Evolutionary conservation across 23 red algal species (phyloP).

Genomic region (Pyropia yezoensis): DNA sequence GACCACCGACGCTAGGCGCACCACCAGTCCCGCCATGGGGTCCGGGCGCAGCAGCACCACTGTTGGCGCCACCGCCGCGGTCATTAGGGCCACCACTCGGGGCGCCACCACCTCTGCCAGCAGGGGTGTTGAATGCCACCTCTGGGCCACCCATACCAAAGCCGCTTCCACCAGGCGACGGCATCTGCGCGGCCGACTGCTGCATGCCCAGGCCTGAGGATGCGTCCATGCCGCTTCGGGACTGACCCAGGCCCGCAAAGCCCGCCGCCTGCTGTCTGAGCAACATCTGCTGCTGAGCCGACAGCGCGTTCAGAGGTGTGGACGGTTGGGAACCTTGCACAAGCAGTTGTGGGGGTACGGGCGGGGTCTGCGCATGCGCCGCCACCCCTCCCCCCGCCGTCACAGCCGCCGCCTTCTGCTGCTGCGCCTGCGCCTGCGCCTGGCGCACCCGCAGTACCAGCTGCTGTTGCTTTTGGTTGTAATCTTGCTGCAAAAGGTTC

Average conservation of each 20-base stretch:
- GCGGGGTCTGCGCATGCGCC: too few species aligned
- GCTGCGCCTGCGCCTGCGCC: too few species aligned
- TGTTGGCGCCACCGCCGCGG: neutral
- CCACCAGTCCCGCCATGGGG: neutral
- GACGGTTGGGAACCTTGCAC: too few species aligned
- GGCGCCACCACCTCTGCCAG: neutral
- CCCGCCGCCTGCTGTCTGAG: neutral
- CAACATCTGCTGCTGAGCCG: neutral
- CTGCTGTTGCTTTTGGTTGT: too few species aligned
- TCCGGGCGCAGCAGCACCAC: neutral
- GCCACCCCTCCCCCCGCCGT: too few species aligned
- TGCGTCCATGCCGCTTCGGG: constrained; percentile 5
- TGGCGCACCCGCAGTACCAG: too few species aligned
- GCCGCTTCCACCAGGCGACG: constrained; percentile 2
- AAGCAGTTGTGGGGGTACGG: too few species aligned
- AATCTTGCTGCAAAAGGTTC: too few species aligned
- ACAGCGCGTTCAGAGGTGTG: too few species aligned
- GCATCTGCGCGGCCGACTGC: neutral
- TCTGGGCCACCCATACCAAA: neutral
- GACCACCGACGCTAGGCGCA: neutral
- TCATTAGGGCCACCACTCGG: neutral
- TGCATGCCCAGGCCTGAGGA: constrained; percentile 2
- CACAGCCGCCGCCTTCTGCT: too few species aligned
- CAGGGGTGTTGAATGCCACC: too few species aligned
- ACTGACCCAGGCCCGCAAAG: neutral